These are phyloP conservation scores for Erysimum cheiranthoides DNA, from an alignment of 345 rosid species.

Conservation along the genomic window DNA sequence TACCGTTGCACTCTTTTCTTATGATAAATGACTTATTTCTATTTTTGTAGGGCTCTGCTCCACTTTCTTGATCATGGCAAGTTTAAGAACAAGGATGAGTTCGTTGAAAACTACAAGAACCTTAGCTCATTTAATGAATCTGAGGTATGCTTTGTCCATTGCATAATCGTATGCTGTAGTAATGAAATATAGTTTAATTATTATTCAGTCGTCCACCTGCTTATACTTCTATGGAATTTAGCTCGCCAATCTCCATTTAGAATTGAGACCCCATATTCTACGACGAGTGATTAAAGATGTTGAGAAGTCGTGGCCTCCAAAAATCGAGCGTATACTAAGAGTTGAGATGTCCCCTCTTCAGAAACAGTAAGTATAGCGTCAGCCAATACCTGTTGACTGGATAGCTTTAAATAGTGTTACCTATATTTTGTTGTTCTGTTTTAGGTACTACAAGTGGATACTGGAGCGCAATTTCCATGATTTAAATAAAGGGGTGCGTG, in stretches of 20 bases:
- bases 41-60: conserved; percentile 82
- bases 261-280: conserved; percentile 96
- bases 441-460: conserved; percentile 99
- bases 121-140: conserved; percentile 94
- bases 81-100: conserved; percentile 93
- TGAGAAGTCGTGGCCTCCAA: conserved; percentile 98
- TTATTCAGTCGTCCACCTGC: conserved; percentile 22
- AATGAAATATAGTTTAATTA: not conserved
- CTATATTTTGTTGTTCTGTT: conserved; percentile 21
- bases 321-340: conserved; percentile 97
- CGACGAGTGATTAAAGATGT: conserved; percentile 99
- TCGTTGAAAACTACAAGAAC: conserved; percentile 95
- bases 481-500: conserved; percentile 98
- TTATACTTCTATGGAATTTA: conserved; percentile 45
- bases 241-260: conserved; percentile 98
- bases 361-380: conserved; percentile 72
- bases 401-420: not conserved
- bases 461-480: conserved; percentile 98
- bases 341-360: conserved; percentile 99
- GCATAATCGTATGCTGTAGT: conserved; percentile 5
- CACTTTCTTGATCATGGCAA: conserved; percentile 95
- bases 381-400: conserved; percentile 19
- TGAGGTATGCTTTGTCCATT: conserved; percentile 61
- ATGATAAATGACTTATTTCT: conserved; percentile 8
- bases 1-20: conserved; percentile 1